Base-by-base conservation (phyloP, 108 stramenopile species). In the Licmophora abbreviata region DNA sequence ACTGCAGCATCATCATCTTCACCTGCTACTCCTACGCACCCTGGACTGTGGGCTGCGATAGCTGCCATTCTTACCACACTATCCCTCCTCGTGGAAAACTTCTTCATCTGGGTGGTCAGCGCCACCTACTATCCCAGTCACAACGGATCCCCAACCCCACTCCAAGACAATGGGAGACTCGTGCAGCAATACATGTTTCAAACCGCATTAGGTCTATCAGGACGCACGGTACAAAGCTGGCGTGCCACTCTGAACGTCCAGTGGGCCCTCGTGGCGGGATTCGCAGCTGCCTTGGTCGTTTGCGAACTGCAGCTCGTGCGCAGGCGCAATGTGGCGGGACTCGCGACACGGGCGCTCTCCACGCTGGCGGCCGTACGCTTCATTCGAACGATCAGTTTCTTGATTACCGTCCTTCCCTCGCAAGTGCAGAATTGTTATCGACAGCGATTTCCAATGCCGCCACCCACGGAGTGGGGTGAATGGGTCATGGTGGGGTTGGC, bases 71-170 rank as follows among this genome's bases (percentile, higher is more conserved):
- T 44, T 44, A 17, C 29, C 42, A 44, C 40, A 25, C 30, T 29
- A n/a, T 22, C 26, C 0, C 55, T 88, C 29, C 63, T 88, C 38
- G 59, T 60, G 0, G 86, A 88, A 71, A 88, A 88, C 47, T 88
- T 88, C 67, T 64, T 74, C 26, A 73, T 84, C 20, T 88, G 86
- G 86, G 86, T 88, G 9, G 86, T 88, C 26, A 76, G 77, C 15
- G 86, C 86, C 4, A 82, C 86, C 0, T 88, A 81, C 49, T 29
- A 61, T 23, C 69, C 79, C 8, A 63, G 79, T 40, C 67, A 69
- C 24, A 6, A 25, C 0, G 15, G 14, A 17, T 56, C 65, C 0
- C 56, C 63, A 11, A 71, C 80, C 26, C 75, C 86, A 6, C 59
- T 88, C 11, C 86, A 88, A 69, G 86, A 88, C 42, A 88, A 88